A percentile compares a stretch with the other conserved stretches of the same genome.
These are phyloP conservation scores for Suillus hirtellus DNA, from an alignment of 768 basidiomycete genomes.

Conservation along the genomic window DNA sequence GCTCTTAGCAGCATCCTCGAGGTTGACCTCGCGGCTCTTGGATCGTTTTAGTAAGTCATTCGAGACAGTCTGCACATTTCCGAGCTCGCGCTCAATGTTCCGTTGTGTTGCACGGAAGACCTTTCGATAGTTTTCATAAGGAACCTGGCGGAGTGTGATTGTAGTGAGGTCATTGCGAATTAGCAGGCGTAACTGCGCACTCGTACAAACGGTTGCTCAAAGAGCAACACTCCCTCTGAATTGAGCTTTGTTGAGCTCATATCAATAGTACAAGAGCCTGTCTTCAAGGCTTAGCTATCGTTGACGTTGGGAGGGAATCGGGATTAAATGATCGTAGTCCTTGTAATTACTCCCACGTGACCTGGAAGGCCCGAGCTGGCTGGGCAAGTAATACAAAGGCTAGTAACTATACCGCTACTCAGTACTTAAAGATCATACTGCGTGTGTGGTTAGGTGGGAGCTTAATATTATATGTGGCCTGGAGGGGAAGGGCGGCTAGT, in stretches of 20 bases:
- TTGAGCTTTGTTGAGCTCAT: constrained; percentile 54
- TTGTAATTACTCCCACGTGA: constrained; percentile 26
- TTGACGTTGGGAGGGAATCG: background rate
- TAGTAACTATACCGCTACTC: background rate
- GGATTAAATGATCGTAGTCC: constrained; percentile 7
- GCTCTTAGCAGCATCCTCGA: constrained; percentile 56
- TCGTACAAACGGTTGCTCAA: constrained; percentile 82
- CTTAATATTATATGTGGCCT: background rate
- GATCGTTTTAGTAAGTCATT: constrained; percentile 59
- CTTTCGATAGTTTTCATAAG: constrained; percentile 87
- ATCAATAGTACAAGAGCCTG: constrained; percentile 14
- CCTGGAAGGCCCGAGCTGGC: background rate
- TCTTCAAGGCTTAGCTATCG: constrained; percentile 1
- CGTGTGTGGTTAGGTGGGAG: background rate
- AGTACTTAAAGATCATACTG: background rate
- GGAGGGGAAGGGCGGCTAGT: background rate
- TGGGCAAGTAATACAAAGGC: background rate
- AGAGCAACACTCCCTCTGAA: constrained; percentile 72
- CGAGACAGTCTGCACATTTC: constrained; percentile 53
- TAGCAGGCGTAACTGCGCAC: constrained; percentile 40
- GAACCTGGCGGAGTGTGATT: constrained; percentile 55
- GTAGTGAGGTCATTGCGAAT: constrained; percentile 15
- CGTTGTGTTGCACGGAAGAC: constrained; percentile 83
- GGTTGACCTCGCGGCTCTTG: constrained; percentile 36
- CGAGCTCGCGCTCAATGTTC: constrained; percentile 78